These are phyloP conservation scores for Aegilops longissima DNA, from an alignment of 176 grass and related monocot genomes.

Conservation along the genomic window DNA sequence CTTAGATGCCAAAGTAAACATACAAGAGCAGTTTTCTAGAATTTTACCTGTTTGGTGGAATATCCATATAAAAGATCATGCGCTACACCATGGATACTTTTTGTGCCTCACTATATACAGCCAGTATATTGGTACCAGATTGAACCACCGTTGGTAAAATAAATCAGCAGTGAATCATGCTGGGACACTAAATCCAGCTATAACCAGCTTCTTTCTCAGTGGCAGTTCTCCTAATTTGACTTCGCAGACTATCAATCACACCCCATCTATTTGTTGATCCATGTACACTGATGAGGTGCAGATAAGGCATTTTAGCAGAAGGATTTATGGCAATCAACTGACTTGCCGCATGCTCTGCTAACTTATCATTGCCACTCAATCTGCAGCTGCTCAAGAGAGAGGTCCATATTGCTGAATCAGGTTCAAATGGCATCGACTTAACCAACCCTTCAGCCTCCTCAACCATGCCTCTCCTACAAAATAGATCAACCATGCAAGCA, in stretches of 20 bases:
- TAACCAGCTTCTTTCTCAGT: conserved; percentile 38
- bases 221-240: conserved; percentile 24
- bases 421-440: conserved; percentile 63
- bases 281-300: conserved; percentile 58
- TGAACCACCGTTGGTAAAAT: not conserved
- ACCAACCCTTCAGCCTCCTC: conserved; percentile 53
- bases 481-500: conserved; percentile 64
- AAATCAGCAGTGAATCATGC: not conserved
- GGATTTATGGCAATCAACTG: conserved; percentile 41
- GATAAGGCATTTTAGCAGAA: conserved; percentile 48
- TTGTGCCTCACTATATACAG: not conserved
- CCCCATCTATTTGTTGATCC: conserved; percentile 33
- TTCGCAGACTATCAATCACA: conserved; percentile 46
- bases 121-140: not conserved
- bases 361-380: conserved; percentile 37
- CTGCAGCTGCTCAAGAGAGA: conserved; percentile 60
- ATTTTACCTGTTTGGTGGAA: conserved; percentile 15
- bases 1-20: not conserved
- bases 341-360: conserved; percentile 53
- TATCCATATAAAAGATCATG: not conserved
- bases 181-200: conserved; percentile 50
- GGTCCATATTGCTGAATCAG: conserved; percentile 64
- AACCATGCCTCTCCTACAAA: conserved; percentile 49
- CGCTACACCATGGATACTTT: not conserved
- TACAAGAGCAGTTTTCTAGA: not conserved